Conservation (phyloP, 2,329 filamentous ascomycete genomes). For the Acephala macrosclerotiorum region DNA sequence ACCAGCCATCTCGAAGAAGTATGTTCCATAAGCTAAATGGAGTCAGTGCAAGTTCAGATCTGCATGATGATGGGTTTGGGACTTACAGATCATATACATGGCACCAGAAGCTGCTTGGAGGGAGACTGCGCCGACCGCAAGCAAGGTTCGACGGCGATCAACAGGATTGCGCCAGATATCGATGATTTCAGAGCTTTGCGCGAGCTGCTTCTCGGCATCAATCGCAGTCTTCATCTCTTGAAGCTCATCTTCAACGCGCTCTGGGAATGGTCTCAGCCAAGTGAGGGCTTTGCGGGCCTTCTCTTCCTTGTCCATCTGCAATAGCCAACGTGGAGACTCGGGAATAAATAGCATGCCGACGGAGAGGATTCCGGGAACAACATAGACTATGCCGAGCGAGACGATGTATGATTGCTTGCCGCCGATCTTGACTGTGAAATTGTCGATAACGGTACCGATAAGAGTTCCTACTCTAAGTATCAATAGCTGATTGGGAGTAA, state of each 20-base stretch:
- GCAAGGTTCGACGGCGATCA: constrained; percentile 57
- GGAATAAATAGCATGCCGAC: constrained; percentile 41
- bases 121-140: constrained; percentile 56
- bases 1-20: constrained; percentile 66
- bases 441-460: constrained; percentile 58
- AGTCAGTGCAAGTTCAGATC: constrained; percentile 20
- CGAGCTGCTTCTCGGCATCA: constrained; percentile 40
- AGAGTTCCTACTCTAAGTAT: constrained; percentile 50
- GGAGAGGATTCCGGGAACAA: constrained; percentile 38
- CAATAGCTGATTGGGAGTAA: constrained; percentile 36
- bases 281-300: constrained; percentile 42
- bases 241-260: constrained; percentile 43
- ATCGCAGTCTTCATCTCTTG: constrained; percentile 42
- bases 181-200: constrained; percentile 44
- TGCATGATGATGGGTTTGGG: background rate
- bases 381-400: constrained; percentile 41
- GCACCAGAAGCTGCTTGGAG: constrained; percentile 61
- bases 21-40: constrained; percentile 59
- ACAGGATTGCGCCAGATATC: constrained; percentile 60
- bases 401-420: constrained; percentile 46
- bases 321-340: constrained; percentile 43
- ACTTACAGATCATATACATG: constrained; percentile 62
- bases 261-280: constrained; percentile 42
- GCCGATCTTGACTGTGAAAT: constrained; percentile 49
- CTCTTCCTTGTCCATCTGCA: constrained; percentile 36